Evolutionary conservation across 768 basidiomycete genomes (phyloP), one percentile per base, ranked within the genome.

Genomic region (Dictyophora rubrovolvata): DNA sequence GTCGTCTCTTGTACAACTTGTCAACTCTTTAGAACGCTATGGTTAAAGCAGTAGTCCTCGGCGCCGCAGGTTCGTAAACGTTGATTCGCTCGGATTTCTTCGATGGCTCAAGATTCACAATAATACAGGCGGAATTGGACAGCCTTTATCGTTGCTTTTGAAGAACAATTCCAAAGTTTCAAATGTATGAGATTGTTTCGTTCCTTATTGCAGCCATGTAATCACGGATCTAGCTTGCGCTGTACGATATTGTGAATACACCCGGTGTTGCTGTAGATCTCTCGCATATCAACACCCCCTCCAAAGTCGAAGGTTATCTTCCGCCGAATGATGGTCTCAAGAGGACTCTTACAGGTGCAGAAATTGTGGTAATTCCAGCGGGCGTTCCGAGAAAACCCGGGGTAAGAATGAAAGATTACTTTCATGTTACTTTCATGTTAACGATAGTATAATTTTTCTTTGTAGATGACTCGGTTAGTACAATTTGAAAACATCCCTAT

Each of bases 181-280:
- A 57, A 80, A 86, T 79, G 89, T 87, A 67, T 55, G 66, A 61
- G 16, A 42, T 56, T 5, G 10, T 20, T 48, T 54, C 14, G 59
- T 22, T 54, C 23, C 12, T 54, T 12, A 12, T 14, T 55, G 56
- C 14, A 54, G 48, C 53, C 54, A 33, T 49, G 54, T 60, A 35
- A 54, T 21, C 34, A 22, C 6, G 2, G 17, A 28, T 55, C 18
- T 66, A 93, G 87, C 86, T 98, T 54, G 76, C 83, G 55, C 83
- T 97, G 61, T 97, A 79, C 70, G 95, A 98, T 91, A 94, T 97
- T 73, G 92, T 94, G 67, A 89, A 92, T 72, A 88, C 93, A n/a
- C 92, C 92, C 16, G 95, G 95, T 69, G 95, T 99, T 63, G 93
- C 93, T 36, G 90, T 85, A 60, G 95, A 99, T 76, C 78, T 97